Conservation (phyloP, 2,329 filamentous ascomycete genomes). For the Aspergillus sp. region DNA sequence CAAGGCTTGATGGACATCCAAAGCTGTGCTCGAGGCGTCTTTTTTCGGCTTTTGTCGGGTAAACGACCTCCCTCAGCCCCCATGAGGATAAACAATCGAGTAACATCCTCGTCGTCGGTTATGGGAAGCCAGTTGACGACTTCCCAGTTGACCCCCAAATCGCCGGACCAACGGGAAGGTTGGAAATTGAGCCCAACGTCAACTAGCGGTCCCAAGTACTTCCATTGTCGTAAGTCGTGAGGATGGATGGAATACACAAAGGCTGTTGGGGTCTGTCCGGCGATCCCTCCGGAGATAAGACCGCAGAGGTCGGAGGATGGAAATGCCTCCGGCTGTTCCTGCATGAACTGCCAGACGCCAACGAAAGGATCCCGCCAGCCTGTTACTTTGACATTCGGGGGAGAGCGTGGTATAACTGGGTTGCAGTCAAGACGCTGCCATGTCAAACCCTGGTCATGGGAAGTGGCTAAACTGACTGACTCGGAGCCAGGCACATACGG, state of each 20-base stretch:
- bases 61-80: conserved; percentile 48
- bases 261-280: conserved; percentile 44
- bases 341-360: conserved; percentile 31
- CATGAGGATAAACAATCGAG: conserved; percentile 48
- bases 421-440: conserved; percentile 41
- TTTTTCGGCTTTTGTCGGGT: conserved; percentile 18
- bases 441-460: conserved; percentile 39
- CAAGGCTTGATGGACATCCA: conserved; percentile 48
- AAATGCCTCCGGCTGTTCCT: conserved; percentile 6
- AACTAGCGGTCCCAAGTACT: conserved; percentile 48
- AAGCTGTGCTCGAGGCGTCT: conserved; percentile 39
- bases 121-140: conserved; percentile 51
- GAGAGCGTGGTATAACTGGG: conserved; percentile 41
- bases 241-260: conserved; percentile 51
- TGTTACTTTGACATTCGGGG: conserved; percentile 37
- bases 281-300: conserved; percentile 52
- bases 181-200: conserved; percentile 43
- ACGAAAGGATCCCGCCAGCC: conserved; percentile 49
- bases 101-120: conserved; percentile 30
- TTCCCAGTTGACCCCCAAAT: conserved; percentile 56
- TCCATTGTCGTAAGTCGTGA: conserved; percentile 46
- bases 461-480: conserved; percentile 42
- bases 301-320: conserved; percentile 43
- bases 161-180: conserved; percentile 51
- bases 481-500: conserved; percentile 41